Percentiles rank a stretch among this genome's conserved stretches.
These are phyloP conservation scores for Pythium myriotylum DNA, from an alignment of 352 stramenopile genomes.

Conservation along the genomic window DNA sequence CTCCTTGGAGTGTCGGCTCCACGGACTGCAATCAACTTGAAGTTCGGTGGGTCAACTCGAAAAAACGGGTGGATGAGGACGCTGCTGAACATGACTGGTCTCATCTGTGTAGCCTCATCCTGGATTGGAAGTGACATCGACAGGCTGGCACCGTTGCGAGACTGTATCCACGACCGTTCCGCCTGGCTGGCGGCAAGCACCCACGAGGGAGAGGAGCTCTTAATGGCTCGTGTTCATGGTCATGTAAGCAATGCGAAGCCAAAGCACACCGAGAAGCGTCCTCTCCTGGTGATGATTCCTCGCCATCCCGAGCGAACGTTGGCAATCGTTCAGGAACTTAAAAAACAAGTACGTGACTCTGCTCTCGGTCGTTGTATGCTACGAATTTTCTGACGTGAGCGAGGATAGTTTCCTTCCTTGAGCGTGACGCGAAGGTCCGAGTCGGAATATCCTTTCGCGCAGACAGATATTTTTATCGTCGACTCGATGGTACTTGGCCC, in stretches of 20 bases:
- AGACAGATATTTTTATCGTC: conserved; percentile 58
- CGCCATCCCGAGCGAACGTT: conserved; percentile 52
- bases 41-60: conserved; percentile 64
- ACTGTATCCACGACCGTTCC: conserved; percentile 29
- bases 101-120: conserved; percentile 16
- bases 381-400: not conserved
- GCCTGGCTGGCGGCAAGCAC: conserved; percentile 68
- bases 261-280: not conserved
- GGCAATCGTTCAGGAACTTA: conserved; percentile 41
- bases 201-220: conserved; percentile 63
- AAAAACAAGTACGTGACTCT: conserved; percentile 6
- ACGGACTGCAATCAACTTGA: conserved; percentile 55
- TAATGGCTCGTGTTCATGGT: conserved; percentile 45
- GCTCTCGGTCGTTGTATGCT: not conserved
- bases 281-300: conserved; percentile 62
- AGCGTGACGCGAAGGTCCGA: conserved; percentile 40
- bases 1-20: conserved; percentile 40
- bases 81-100: not conserved
- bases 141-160: conserved; percentile 12
- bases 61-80: too few relatives aligned
- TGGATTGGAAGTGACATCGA: conserved; percentile 9
- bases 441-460: conserved; percentile 30
- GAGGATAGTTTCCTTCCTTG: conserved; percentile 42
- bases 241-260: conserved; percentile 16
- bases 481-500: conserved; percentile 54